Evolutionary conservation across 352 stramenopile genomes (phyloP), one percentile per base, ranked within the genome.

Genomic region (Globisporangium cederbergense): DNA sequence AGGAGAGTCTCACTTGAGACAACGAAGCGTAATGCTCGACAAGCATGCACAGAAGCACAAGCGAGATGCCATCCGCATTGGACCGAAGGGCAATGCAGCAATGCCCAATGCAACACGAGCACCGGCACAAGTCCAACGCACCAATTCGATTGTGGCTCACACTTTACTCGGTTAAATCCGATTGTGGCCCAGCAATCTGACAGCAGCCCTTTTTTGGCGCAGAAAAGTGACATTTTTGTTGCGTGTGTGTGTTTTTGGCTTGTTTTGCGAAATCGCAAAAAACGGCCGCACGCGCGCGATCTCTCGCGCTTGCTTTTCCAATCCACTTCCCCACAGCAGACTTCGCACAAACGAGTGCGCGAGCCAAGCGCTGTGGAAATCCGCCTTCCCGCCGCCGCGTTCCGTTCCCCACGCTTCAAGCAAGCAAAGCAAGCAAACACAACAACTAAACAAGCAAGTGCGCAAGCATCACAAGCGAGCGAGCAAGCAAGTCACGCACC

Each of bases 161-260:
- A 14, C 3, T 11, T 3, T 3, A 38, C 36, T 42, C 10, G 36
- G 7, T 13, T 42, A 42, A 42, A 10, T 42, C 10, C 36, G 36
- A 42, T 42, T 42, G 6, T 42, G 9, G 8, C 36, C 6, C 34
- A 38, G 30, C 9, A 32, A 53, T 53, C 47, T 6, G 20, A n/a
- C 47, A 53, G 20, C 47, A 53, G 32, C 22, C 47, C 47, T 54
- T 34, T 53, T 53, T 54, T 20, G 20, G 47, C 47, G 4, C 47
- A 54, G 20, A 54, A 36, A 54, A 20, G 34, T 38, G 34, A 38
- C 34, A 38, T 38, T 38, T 38, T 38, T 38, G 34, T 38, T 28
- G 25, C 25, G 25, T 28, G 25, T 28, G 25, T 28, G 9, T 38
- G 6, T 38, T 38, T 38, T 38, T 38, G 9, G 34, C 9, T 38